Evolutionary conservation across 2,329 filamentous ascomycete species (phyloP).

Genomic region (Cercospora beticola): DNA sequence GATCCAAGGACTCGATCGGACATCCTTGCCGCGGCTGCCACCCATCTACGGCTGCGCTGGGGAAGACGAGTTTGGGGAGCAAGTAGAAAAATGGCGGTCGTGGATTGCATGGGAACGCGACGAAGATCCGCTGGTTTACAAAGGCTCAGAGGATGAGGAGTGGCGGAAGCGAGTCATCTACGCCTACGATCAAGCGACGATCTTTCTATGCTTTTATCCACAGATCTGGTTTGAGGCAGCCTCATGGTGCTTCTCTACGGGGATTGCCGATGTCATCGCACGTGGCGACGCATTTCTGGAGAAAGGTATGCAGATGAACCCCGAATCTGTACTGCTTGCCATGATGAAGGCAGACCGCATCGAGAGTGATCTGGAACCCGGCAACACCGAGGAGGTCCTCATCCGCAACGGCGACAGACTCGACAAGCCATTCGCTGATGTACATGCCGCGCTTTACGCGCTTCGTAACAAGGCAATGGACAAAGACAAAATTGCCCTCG

Average conservation of each 20-base stretch:
- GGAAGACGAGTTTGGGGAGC: conserved; percentile 76
- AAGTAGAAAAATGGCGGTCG: conserved; percentile 84
- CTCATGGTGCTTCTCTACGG: conserved; percentile 85
- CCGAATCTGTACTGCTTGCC: conserved; percentile 86
- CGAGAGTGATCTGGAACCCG: conserved; percentile 72
- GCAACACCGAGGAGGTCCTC: conserved; percentile 66
- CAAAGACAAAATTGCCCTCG: conserved; percentile 63
- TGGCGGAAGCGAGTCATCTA: conserved; percentile 81
- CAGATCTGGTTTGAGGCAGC: conserved; percentile 95
- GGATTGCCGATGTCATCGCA: conserved; percentile 52
- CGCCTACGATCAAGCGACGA: conserved; percentile 88
- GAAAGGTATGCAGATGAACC: conserved; percentile 83
- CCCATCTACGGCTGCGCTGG: conserved; percentile 85
- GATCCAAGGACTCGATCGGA: conserved; percentile 71
- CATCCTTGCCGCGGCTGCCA: conserved; percentile 75
- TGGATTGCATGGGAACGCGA: conserved; percentile 93
- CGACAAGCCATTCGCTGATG: conserved; percentile 76
- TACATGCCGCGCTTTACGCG: conserved; percentile 84
- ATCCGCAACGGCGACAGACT: conserved; percentile 68
- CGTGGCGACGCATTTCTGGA: conserved; percentile 77
- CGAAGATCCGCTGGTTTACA: conserved; percentile 81
- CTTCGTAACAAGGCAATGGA: conserved; percentile 70
- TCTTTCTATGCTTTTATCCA: conserved; percentile 91
- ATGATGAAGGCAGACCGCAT: conserved; percentile 87
- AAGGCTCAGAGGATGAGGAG: conserved; percentile 72